Evolutionary conservation across 73 alveolate species (phyloP).

Genomic region (Tetrahymena borealis): DNA sequence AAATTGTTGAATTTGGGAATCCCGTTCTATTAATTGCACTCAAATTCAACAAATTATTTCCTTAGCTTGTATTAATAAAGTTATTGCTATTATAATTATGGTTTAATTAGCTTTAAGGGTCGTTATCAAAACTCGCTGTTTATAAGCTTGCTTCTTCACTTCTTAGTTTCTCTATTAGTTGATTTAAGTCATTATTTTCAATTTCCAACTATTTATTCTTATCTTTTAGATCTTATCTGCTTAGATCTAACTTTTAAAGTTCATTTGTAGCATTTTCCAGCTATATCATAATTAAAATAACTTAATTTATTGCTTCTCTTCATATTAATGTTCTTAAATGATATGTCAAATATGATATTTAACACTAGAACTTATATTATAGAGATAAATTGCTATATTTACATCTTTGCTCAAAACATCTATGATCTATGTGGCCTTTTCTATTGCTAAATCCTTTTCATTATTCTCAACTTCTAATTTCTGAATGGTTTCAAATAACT

Average conservation of each 20-base stretch:
- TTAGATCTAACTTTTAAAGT: not conserved
- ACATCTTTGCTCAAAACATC: not conserved
- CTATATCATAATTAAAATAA: not conserved
- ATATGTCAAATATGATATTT: too few species aligned
- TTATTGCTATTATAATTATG: not conserved
- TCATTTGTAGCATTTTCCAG: not conserved
- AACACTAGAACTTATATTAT: too few species aligned
- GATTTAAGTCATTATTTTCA: not conserved
- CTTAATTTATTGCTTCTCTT: not conserved
- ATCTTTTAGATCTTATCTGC: not conserved
- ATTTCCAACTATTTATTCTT: not conserved
- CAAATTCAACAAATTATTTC: not conserved
- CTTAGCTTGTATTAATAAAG: not conserved
- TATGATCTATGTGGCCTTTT: not conserved
- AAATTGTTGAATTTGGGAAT: not conserved
- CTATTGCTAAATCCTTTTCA: not conserved
- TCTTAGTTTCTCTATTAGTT: not conserved
- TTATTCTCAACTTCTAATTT: not conserved
- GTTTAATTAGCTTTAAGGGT: not conserved
- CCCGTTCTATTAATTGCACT: not conserved
- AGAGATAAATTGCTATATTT: too few species aligned
- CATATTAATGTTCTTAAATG: not conserved
- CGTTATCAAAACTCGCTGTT: not conserved
- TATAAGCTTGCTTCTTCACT: not conserved
- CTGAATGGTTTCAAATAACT: not conserved